Evolutionary conservation across 2,329 filamentous ascomycete genomes (phyloP), one percentile per base, ranked within the genome.

Genomic region (Clonostachys chloroleuca): DNA sequence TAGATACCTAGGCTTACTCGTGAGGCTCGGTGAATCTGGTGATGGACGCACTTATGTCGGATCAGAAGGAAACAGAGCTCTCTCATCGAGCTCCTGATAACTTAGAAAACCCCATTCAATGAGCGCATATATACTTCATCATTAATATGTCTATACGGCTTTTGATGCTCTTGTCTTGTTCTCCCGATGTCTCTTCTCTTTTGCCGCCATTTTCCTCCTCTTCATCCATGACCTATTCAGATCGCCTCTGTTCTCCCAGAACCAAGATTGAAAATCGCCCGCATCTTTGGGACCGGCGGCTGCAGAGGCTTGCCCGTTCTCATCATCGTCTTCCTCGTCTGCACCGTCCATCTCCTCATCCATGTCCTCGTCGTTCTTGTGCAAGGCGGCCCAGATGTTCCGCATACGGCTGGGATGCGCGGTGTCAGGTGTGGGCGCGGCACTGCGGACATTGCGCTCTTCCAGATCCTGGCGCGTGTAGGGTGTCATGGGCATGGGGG

Each of bases 401-500:
- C 86, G 84, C 48, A 73, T 77, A 30, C 82, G 80, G 39, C 75
- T 83, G 3, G 88, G 83, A 50, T 91, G 83, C 2, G 90, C 90
- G 0, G 94, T 97, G 61, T 99, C 94, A 0, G 94, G 94, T 0
- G 94, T 99, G 0, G 94, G 94, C 3, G 94, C 94, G 6, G 91
- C 91, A 61, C 91, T 96, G 47, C 94, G 80, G n/a, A 88, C 62
- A 44, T 80, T 81, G 51, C 91, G 80, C 68, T 75, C 82, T 56
- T 89, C 85, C 33, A 92, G 73, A 54, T 97, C 92, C 54, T 84
- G 80, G 52, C 84, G 83, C 1, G 88, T 89, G 62, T 84, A 95
- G 0, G 92, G 92, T 0, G 92, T 96, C 66, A 90, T 82, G 12
- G 91, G 92, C 5, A 72, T 60, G 12, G 78, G 64, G 18, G 50